These are phyloP conservation scores for Antitrichia curtipendula DNA, from an alignment of 225 moss, liverwort and hornwort species.

Conservation along the genomic window DNA sequence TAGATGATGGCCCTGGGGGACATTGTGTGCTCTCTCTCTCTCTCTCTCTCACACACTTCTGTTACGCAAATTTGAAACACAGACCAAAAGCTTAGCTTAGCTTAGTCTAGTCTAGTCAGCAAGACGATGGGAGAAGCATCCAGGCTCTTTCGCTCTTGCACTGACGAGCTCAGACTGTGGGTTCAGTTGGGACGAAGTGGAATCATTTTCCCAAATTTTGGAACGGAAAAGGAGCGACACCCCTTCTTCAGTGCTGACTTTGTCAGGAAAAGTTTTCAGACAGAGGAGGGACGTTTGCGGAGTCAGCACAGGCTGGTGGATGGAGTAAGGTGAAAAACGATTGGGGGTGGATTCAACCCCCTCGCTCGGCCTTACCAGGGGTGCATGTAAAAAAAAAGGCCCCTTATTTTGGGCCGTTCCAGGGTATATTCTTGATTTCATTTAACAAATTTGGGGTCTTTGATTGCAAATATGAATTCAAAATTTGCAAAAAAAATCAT, in stretches of 20 bases:
- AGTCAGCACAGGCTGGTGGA: background rate
- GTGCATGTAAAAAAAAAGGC: too few relatives aligned
- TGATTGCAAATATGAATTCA: too few relatives aligned
- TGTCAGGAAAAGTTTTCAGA: background rate
- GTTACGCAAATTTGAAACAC: background rate
- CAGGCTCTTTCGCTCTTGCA: background rate
- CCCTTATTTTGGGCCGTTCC: too few relatives aligned
- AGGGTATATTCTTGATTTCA: too few relatives aligned
- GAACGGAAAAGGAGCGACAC: fast-evolving
- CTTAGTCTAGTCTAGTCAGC: background rate
- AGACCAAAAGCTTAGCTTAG: background rate
- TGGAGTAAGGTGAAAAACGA: too few relatives aligned
- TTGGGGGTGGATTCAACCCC: too few relatives aligned
- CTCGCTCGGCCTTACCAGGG: too few relatives aligned
- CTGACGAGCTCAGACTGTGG: background rate
- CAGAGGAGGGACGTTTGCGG: background rate
- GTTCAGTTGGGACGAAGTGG: background rate
- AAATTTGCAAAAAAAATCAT: too few relatives aligned
- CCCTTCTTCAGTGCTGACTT: background rate
- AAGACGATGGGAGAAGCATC: background rate
- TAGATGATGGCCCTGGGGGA: too few relatives aligned
- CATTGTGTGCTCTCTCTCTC: too few relatives aligned
- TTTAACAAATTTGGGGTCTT: too few relatives aligned
- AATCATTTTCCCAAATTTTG: background rate
- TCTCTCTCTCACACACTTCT: too few relatives aligned